phyloP scores from a whole-genome alignment of 176 grass and related monocot genomes.

The Ensete glaucum region DNA sequence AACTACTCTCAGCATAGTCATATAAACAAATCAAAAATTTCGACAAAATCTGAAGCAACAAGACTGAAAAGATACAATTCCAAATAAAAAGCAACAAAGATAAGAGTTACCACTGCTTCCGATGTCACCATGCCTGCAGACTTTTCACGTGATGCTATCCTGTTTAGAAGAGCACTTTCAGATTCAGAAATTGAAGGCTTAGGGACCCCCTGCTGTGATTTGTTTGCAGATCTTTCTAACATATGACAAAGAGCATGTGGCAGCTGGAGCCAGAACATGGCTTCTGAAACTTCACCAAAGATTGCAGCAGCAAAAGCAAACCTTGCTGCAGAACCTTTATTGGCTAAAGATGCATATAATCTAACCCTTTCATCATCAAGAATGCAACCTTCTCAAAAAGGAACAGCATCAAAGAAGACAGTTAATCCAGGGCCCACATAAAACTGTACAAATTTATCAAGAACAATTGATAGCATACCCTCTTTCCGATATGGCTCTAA shows the following conservation, averaged over 20 bases:
- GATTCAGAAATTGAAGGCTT: conserved; percentile 31
- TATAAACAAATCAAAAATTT: not conserved
- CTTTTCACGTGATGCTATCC: conserved; percentile 55
- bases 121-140: conserved; percentile 33
- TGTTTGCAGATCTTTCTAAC: conserved; percentile 59
- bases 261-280: conserved; percentile 86
- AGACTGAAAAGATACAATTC: not conserved
- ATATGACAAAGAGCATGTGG: conserved; percentile 72
- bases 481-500: conserved; percentile 93
- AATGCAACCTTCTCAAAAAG: conserved; percentile 64
- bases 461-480: conserved; percentile 33
- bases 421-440: conserved; percentile 20
- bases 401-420: conserved; percentile 9
- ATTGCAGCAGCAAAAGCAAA: conserved; percentile 89
- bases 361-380: conserved; percentile 87
- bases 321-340: conserved; percentile 61
- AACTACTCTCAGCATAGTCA: not conserved
- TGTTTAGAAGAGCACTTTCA: conserved; percentile 50
- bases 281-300: conserved; percentile 83
- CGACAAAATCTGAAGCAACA: not conserved
- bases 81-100: not conserved
- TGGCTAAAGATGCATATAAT: conserved; percentile 66
- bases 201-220: conserved; percentile 36
- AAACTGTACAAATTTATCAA: not conserved
- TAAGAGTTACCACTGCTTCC: conserved; percentile 29